Evolutionary conservation across 345 rosid genomes (phyloP), one percentile per base, ranked within the genome.

Genomic region (Jatropha curcas): DNA sequence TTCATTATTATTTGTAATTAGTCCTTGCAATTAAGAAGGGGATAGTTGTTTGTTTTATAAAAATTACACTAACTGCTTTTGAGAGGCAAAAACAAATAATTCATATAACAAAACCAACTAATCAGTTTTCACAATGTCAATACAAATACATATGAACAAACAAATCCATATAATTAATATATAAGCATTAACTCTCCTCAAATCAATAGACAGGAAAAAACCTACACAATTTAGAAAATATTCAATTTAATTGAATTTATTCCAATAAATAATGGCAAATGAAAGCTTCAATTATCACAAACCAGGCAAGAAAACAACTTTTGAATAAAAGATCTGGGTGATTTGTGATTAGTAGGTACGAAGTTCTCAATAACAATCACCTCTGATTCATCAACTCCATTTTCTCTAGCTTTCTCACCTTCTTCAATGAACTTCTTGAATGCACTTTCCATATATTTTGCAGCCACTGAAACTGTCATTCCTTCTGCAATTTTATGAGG

Each of bases 381-480:
- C 27, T 80, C 81, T 4, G 80, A 55, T 39, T 77, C 94, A 66
- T 80, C 76, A 2, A 41, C 81, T 33, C 87, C 87, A 48, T 57
- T 72, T 39, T 80, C 87, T 30, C 65, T 85, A 1, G 86, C 88
- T 74, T 82, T 82, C 53, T 71, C 73, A 55, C 86, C 75, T 30
- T 80, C 83, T 28, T 86, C 82, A 9, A 70, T 17, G 74, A 89
- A 93, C n/a, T 58, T 61, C 8, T 72, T 71, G 75, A 76, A 83
- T 58, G 92, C 89, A 11, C 66, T 68, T 1, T 80, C 81, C 12
- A 79, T 88, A 28, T 93, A 93, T 52, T 72, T 83, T 0, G 67
- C 84, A 8, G 87, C 95, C 13, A 80, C 82, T 19, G 55, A 68
- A 10, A 89, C 93, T 22, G 84, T 91, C 87, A 89, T 84, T 70